phyloP scores from a whole-genome alignment of 2,329 filamentous ascomycete species.

The Sordariomycetes sp. region DNA sequence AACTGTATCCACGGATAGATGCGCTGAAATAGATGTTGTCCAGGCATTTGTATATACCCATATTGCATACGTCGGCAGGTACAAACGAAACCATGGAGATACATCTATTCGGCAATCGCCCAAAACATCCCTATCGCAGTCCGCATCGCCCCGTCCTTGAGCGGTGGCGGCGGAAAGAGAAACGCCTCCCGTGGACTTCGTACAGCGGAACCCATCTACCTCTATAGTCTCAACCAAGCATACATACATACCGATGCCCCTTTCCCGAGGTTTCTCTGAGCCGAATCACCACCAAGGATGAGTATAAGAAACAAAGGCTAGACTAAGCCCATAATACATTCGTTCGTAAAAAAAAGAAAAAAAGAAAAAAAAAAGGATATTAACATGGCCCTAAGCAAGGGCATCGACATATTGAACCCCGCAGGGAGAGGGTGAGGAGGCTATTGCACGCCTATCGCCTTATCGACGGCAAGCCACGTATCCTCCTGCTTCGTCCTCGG shows the following conservation, averaged over 20 bases:
- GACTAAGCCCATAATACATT: too few relatives aligned
- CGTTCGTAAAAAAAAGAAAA: neutral
- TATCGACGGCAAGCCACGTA: constrained; percentile 52
- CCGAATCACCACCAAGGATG: too few relatives aligned
- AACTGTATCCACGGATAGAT: neutral
- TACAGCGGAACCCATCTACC: neutral
- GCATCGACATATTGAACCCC: neutral
- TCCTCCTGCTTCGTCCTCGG: constrained; percentile 77
- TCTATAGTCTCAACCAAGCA: neutral
- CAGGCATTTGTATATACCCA: neutral
- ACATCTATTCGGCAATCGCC: neutral
- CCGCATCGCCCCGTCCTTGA: neutral
- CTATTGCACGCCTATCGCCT: constrained; percentile 14
- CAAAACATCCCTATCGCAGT: neutral
- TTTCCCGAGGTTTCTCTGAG: too few relatives aligned
- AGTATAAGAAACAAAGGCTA: too few relatives aligned
- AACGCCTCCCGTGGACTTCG: neutral
- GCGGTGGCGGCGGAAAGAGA: neutral
- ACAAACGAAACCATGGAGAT: neutral
- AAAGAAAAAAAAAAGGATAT: neutral
- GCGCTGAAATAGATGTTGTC: neutral
- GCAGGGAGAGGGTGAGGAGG: neutral
- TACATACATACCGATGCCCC: neutral
- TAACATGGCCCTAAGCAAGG: neutral
- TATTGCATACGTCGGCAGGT: neutral